Evolutionary conservation across 139 green algal species (phyloP), one percentile per base, ranked within the genome.

Genomic region (Parachlorella kessleri): DNA sequence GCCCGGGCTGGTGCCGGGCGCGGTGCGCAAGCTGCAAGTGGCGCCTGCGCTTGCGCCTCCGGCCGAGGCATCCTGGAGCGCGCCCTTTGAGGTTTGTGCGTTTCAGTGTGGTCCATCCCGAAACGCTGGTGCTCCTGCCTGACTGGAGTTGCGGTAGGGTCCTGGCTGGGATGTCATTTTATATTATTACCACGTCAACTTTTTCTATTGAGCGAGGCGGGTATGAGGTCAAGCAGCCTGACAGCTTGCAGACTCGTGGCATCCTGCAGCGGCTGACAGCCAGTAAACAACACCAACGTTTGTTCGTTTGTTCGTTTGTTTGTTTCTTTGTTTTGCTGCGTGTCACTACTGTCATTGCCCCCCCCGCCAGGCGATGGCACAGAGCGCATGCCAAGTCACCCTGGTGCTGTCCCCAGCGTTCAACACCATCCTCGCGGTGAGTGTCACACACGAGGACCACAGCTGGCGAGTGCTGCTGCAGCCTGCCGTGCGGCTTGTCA

Each of bases 1-100:
- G 65, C 78, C 78, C 0, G 40, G 48, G 42, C 64, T 83, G 71
- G 41, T 78, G 4, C 64, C 71, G 0, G 72, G 64, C 26, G 78
- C 78, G 3, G 28, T 24, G 23, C 71, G 78, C 24, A 64, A 65
- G 18, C 37, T 83, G 35, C 78, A 80, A 71, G 40, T 83, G 42
- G 70, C 78, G 2, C 7, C 30, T 21, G 70, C 71, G 6, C 32
- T n/a, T 0, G 70, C 70, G 2, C 39, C 30, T 30, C 37, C 53
- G 4, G 32, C 6, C 23, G 55, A 68, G 21, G 40, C 48, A 59
- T 28, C 14, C 48, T 59, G 21, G 21, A 59, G 48, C 21, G n/a
- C n/a, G n/a, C n/a, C n/a, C n/a, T n/a, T n/a, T n/a, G n/a, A n/a
- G n/a, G n/a, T n/a, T n/a, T n/a, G n/a, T n/a, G n/a, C n/a, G n/a